Percentiles rank a stretch among this genome's conserved stretches.
These are phyloP conservation scores for Brettanomyces nanus DNA, from an alignment of 805 yeast species.

Conservation along the genomic window DNA sequence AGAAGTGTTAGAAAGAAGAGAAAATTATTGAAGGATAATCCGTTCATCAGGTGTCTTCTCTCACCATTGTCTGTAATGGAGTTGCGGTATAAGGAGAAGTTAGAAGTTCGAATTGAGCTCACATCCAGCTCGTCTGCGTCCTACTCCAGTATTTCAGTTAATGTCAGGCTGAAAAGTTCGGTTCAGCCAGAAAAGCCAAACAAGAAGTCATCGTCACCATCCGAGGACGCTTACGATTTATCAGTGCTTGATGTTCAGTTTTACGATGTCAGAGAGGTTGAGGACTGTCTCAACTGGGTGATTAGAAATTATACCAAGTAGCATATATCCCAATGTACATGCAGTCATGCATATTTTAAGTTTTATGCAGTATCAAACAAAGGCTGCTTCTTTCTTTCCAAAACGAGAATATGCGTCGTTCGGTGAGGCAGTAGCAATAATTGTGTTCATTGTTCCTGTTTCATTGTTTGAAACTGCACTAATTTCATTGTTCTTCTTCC, in stretches of 20 bases:
- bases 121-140: constrained; percentile 9
- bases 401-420: too few relatives aligned
- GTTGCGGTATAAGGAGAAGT: constrained; percentile 3
- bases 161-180: not conserved
- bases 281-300: constrained; percentile 51
- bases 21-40: constrained; percentile 5
- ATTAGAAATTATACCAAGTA: too few relatives aligned
- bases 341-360: too few relatives aligned
- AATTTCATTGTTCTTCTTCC: too few relatives aligned
- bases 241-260: constrained; percentile 36
- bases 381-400: too few relatives aligned
- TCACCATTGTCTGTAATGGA: constrained; percentile 16
- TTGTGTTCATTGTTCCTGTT: too few relatives aligned
- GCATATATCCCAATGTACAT: too few relatives aligned
- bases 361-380: too few relatives aligned
- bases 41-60: constrained; percentile 14
- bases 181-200: too few relatives aligned
- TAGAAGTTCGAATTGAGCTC: constrained; percentile 9
- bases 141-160: constrained; percentile 7
- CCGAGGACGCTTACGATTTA: constrained; percentile 24
- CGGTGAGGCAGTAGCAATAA: too few relatives aligned
- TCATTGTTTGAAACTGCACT: too few relatives aligned
- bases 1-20: not conserved
- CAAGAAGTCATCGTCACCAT: too few relatives aligned
- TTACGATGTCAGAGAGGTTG: constrained; percentile 42